Percentiles rank a stretch among this genome's conserved stretches.
Evolutionary conservation across 106 monocot species (phyloP).

Genomic region (Dioscorea dumetorum): DNA sequence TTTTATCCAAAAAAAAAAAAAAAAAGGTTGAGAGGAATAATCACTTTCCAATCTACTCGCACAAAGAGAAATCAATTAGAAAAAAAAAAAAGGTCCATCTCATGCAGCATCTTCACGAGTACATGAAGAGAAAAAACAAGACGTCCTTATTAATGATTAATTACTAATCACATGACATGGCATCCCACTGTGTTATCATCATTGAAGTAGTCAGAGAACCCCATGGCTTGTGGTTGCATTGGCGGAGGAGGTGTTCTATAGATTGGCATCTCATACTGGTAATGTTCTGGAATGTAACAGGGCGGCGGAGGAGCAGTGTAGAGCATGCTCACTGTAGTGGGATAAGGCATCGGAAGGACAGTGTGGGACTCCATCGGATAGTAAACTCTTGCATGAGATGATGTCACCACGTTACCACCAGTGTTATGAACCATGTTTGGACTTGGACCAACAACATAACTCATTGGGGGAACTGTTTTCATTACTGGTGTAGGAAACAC

Average conservation of each 20-base stretch:
- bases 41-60: no score
- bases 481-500: conserved; percentile 3
- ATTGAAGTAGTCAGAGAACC: conserved; percentile 66
- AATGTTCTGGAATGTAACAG: conserved; percentile 11
- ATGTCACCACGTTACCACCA: background rate
- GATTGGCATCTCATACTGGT: background rate
- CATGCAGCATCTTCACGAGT: no score
- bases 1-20: no score
- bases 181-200: conserved; percentile 85
- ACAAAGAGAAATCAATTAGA: no score
- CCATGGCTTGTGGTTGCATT: conserved; percentile 15
- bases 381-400: conserved; percentile 14
- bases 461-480: conserved; percentile 13
- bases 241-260: background rate
- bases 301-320: conserved; percentile 15
- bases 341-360: conserved; percentile 23
- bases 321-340: conserved; percentile 13
- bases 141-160: no score
- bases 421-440: background rate
- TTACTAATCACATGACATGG: conserved; percentile 43
- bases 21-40: no score
- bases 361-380: conserved; percentile 28
- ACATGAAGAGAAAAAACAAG: no score
- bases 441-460: no score
- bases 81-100: no score